A percentile compares a stretch with the other conserved stretches of the same genome.
phyloP scores from a whole-genome alignment of 2,329 filamentous ascomycete genomes.

The Trichocomaceae sp. region DNA sequence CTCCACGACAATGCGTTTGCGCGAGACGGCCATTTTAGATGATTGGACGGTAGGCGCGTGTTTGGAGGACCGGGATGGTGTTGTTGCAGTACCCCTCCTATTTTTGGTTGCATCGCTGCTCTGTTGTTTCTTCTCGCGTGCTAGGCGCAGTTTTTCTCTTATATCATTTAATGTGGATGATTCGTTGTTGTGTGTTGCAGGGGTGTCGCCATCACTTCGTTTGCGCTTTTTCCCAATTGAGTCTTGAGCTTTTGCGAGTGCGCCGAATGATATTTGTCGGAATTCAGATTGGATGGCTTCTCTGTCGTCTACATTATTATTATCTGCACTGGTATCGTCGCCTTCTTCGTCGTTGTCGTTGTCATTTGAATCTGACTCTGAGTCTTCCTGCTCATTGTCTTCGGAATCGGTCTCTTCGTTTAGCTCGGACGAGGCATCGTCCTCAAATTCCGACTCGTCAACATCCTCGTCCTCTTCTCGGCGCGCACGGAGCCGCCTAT shows the following conservation, averaged over 20 bases:
- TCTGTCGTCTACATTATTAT: slow-evolving; percentile 20
- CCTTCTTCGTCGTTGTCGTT: slow-evolving; percentile 20
- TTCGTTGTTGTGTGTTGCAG: slow-evolving; percentile 13
- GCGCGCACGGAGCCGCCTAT: slow-evolving; percentile 37
- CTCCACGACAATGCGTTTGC: slow-evolving; percentile 66
- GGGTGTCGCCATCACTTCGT: slow-evolving; percentile 16
- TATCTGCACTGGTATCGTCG: slow-evolving; percentile 17
- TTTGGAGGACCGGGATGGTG: slow-evolving; percentile 59
- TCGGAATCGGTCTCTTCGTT: slow-evolving; percentile 1
- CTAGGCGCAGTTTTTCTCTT: slow-evolving; percentile 35
- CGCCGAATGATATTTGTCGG: slow-evolving; percentile 72
- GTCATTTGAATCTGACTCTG: slow-evolving; percentile 14
- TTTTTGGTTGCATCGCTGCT: not conserved
- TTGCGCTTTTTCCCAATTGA: slow-evolving; percentile 30
- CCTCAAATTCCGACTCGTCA: slow-evolving; percentile 34
- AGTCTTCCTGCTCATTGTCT: slow-evolving; percentile 7
- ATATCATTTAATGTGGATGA: slow-evolving; percentile 32
- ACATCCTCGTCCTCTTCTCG: slow-evolving; percentile 38
- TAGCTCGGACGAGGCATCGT: slow-evolving; percentile 20
- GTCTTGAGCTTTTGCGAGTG: slow-evolving; percentile 79
- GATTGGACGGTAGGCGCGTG: slow-evolving; percentile 81
- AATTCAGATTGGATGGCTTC: slow-evolving; percentile 38
- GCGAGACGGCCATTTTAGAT: slow-evolving; percentile 75
- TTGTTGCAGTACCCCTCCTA: slow-evolving; percentile 22
- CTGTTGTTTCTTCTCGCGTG: slow-evolving; percentile 34